phyloP scores from a whole-genome alignment of 352 stramenopile genomes.

The Thalassiosira exigua region DNA sequence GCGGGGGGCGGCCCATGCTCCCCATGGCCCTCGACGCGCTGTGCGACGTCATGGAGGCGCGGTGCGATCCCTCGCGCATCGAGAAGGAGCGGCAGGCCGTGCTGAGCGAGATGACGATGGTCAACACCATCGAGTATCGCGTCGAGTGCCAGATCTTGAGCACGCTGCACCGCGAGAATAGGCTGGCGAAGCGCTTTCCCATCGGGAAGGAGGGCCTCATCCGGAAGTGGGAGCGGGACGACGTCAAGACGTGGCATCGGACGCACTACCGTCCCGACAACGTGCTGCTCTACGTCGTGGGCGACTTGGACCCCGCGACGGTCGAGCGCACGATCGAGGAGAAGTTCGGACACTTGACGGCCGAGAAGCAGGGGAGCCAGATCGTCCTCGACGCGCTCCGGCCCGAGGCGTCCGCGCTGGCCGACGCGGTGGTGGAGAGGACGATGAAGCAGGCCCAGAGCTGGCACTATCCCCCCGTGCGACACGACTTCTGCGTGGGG shows the following conservation, averaged over 20 bases:
- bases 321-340: slow-evolving; percentile 84
- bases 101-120: slow-evolving; percentile 90
- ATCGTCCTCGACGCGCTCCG: slow-evolving; percentile 74
- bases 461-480: slow-evolving; percentile 88
- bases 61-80: slow-evolving; percentile 85
- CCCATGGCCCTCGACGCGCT: slow-evolving; percentile 88
- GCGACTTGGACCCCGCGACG: slow-evolving; percentile 84
- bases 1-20: slow-evolving; percentile 79
- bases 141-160: slow-evolving; percentile 90
- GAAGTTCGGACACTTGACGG: slow-evolving; percentile 87
- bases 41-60: slow-evolving; percentile 87
- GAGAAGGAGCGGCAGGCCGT: slow-evolving; percentile 90
- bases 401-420: slow-evolving; percentile 59
- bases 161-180: slow-evolving; percentile 88
- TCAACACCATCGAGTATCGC: slow-evolving; percentile 90
- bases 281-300: slow-evolving; percentile 88
- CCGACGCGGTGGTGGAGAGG: slow-evolving; percentile 70
- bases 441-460: slow-evolving; percentile 86
- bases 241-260: slow-evolving; percentile 88
- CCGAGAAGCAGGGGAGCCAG: slow-evolving; percentile 78
- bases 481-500: slow-evolving; percentile 87
- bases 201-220: slow-evolving; percentile 88
- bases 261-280: slow-evolving; percentile 90
- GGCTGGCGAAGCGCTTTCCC: slow-evolving; percentile 87
- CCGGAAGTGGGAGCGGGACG: slow-evolving; percentile 81